A percentile compares a stretch with the other conserved stretches of the same genome.
Conservation (phyloP, 257 asterid genomes). For the Solanum stenotomum region DNA sequence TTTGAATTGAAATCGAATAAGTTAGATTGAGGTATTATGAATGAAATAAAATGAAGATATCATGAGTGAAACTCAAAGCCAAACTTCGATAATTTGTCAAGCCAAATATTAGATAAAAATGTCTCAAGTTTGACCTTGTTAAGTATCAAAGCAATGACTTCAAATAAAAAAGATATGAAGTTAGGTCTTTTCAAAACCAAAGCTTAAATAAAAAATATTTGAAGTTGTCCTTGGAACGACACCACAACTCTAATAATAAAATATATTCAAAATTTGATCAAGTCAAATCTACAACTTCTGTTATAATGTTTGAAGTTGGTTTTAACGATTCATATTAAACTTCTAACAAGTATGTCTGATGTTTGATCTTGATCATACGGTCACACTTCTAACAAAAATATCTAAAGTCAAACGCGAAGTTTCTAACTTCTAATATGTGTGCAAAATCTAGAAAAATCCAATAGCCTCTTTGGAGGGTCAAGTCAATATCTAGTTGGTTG, state of each 20-base stretch:
- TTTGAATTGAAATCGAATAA: not conserved
- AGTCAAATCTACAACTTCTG: fast-evolving
- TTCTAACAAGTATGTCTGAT: fast-evolving
- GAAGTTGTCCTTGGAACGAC: not conserved
- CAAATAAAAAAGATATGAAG: not conserved
- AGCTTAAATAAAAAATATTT: not conserved
- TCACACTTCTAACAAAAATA: not conserved
- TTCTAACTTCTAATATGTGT: not conserved
- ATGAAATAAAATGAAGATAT: not conserved
- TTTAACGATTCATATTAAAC: not conserved
- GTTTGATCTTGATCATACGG: too few relatives aligned
- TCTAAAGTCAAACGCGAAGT: not conserved
- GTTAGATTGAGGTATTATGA: not conserved
- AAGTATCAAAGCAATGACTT: not conserved
- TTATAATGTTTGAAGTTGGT: not conserved
- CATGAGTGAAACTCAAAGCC: not conserved
- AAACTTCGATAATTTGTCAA: not conserved
- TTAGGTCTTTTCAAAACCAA: not conserved
- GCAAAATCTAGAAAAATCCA: not conserved
- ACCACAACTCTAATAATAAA: not conserved
- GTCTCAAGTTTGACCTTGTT: not conserved
- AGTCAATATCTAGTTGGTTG: not conserved
- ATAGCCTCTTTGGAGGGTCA: not conserved
- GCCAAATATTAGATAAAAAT: not conserved
- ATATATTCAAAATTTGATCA: not conserved